Evolutionary conservation across 2,329 filamentous ascomycete genomes (phyloP), one percentile per base, ranked within the genome.

Genomic region (Cadophora sp.): DNA sequence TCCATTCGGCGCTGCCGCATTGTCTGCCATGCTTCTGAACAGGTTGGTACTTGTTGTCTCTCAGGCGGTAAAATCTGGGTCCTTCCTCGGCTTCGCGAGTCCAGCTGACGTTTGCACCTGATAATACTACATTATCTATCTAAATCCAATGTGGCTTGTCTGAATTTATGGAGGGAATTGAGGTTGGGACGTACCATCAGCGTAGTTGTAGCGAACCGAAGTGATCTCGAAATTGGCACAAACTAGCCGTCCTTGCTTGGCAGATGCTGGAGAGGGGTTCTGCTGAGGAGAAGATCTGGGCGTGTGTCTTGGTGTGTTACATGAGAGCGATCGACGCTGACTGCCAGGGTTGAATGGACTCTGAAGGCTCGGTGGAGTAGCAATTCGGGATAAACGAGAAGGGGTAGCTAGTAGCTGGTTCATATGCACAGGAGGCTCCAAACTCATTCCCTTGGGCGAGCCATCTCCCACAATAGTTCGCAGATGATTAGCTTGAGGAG

Each of bases 211-310:
- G 22, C 56, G 31, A 59, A 59, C 34, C 12, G n/a, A 16, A 19
- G 14, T 26, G 12, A 59, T 59, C 34, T 59, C 56, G 22, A 59
- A 43, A n/a, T 59, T 59, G 31, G 9, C 22, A 37, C n/a, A 59
- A 9, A 59, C 8, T 14, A 22, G 7, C n/a, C 7, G 37, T 4
- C 6, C 4, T 26, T 4, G 9, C 3, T 6, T 16, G 4, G 34
- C 22, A 59, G 56, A 19, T 16, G 12, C 16, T 40, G 56, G 31
- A 43, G 34, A 43, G 19, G 56, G 43, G 11, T 27, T 16, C 7
- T 11, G 22, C 56, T 19, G 22, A 22, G 31, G 16, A 27, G 34
- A 43, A 59, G 22, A 8, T 40, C 12, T 43, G 1, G 34, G 5
- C 2, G 31, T 8, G 19, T n/a, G 11, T 40, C 6, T 6, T 19